Base-by-base conservation (phyloP, 768 basidiomycete genomes). In the Favolaschia claudopus region DNA sequence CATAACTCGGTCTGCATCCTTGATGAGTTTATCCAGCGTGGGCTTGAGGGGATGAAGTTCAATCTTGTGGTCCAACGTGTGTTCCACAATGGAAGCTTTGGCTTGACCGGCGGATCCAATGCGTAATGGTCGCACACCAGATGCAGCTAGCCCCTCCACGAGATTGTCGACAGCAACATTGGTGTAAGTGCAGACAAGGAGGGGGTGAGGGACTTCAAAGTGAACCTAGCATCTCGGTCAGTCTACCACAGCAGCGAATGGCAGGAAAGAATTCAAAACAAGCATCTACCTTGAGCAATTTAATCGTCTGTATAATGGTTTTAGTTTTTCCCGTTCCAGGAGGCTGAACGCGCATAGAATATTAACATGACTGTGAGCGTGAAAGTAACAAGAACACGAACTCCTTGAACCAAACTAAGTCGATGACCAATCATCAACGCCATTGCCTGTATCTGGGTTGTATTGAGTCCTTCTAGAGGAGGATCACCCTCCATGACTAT, bases 321-420 rank as follows among this genome's bases (percentile, higher is more conserved):
- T 89, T 89, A 2, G 95, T 96, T 74, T 98, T 98, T 31, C 95
- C 95, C 0, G 93, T 95, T 20, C 94, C 94, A 19, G 93, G 94
- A 36, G 94, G 93, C 91, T 93, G 66, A 17, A 62, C 29, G n/a
- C n/a, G n/a, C n/a, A 43, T 51, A 46, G 8, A 38, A 22, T n/a
- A 50, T 47, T 19, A 33, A 19, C 38, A 49, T 53, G 34, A 36
- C 38, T 7, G 27, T 12, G 17, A 24, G 45, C 43, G 29, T n/a
- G n/a, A n/a, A 24, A 38, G 40, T 37, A 20, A 58, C 33, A 40
- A 44, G 34, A 14, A 33, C 4, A 77, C 89, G 65, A 70, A 95
- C 93, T 29, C 95, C 95, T 75, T 97, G 95, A 19, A 97, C 85
- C 25, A 97, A 78, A 69, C 91, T 90, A 27, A 93, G 73, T 38